phyloP scores from a whole-genome alignment of 2,329 filamentous ascomycete genomes.

The Chrysoporthe deuterocubensis region DNA sequence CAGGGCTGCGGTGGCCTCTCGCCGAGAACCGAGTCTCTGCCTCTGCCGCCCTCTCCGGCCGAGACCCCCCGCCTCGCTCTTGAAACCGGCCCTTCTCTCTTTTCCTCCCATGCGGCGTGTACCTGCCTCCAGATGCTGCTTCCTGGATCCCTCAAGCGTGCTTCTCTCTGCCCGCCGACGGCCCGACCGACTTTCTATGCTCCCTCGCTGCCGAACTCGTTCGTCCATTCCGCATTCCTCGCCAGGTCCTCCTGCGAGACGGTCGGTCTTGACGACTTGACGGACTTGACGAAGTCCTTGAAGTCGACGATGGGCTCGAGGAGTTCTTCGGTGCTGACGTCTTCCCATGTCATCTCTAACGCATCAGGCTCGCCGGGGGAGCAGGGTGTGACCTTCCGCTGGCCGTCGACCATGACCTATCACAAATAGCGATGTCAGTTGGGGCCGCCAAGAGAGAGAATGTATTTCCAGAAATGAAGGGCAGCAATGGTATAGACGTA shows the following conservation, averaged over 20 bases:
- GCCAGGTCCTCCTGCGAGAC: slow-evolving; percentile 86
- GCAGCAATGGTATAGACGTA: slow-evolving; percentile 44
- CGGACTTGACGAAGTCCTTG: slow-evolving; percentile 92
- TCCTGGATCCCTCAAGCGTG: too few species aligned
- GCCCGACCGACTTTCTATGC: slow-evolving; percentile 40
- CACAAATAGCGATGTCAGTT: background rate
- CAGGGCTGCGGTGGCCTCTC: too few species aligned
- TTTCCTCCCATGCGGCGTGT: background rate
- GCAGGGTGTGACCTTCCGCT: slow-evolving; percentile 80
- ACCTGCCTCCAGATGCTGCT: too few species aligned
- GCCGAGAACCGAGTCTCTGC: too few species aligned
- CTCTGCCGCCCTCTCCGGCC: background rate
- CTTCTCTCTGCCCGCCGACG: background rate
- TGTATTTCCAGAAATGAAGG: background rate
- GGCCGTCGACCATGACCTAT: slow-evolving; percentile 72
- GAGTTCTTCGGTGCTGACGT: slow-evolving; percentile 81
- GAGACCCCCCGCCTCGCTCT: background rate
- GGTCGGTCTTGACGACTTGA: slow-evolving; percentile 86
- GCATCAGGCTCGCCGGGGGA: slow-evolving; percentile 87
- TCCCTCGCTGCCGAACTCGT: slow-evolving; percentile 94
- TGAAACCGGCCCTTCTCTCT: background rate
- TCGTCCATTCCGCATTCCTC: slow-evolving; percentile 89
- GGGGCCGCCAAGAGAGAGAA: background rate
- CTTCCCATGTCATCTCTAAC: slow-evolving; percentile 91
- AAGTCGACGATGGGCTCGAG: slow-evolving; percentile 84